Base-by-base conservation (phyloP, 345 rosid genomes). In the Alliaria petiolata region DNA sequence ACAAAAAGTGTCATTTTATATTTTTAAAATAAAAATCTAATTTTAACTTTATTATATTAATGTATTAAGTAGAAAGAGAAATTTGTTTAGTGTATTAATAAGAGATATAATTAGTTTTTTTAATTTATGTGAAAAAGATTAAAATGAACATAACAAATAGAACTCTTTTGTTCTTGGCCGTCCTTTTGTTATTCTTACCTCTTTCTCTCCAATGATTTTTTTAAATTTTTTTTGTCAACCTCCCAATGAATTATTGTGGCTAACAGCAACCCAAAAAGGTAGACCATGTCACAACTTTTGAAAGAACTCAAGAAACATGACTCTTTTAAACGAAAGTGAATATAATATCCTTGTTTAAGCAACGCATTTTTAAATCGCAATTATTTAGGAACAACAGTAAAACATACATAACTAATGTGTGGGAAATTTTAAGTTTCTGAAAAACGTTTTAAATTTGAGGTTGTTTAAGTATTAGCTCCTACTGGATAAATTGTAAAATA, bases 151-250 rank as follows among this genome's bases (percentile, higher is more conserved):
- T 30, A 46, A 30, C 65, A 67, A n/a, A 66, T 13, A 22, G 0
- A 33, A 49, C 38, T 15, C 60, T 74, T 66, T 58, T 49, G 67
- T 28, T 58, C 26, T 13, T 49, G 15, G 61, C 72, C 62, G 54
- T 50, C 73, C 68, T 51, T 67, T 59, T 5, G 52, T 47, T 64
- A 43, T 63, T 70, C 25, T 59, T 70, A 62, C 50, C 62, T 62
- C 30, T 50, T 44, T 61, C 40, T 39, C 38, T 19, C n/a, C n/a
- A n/a, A n/a, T n/a, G n/a, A n/a, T n/a, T n/a, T n/a, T n/a, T n/a
- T n/a, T n/a, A n/a, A n/a, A n/a, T n/a, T n/a, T n/a, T n/a, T n/a
- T n/a, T n/a, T n/a, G n/a, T n/a, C n/a, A n/a, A n/a, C n/a, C n/a
- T n/a, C 15, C 39, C 31, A 2, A 50, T 26, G 22, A 67, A 59